Evolutionary conservation across 305 asterid genomes (phyloP), one percentile per base, ranked within the genome.

Genomic region (Coffea humblotiana): DNA sequence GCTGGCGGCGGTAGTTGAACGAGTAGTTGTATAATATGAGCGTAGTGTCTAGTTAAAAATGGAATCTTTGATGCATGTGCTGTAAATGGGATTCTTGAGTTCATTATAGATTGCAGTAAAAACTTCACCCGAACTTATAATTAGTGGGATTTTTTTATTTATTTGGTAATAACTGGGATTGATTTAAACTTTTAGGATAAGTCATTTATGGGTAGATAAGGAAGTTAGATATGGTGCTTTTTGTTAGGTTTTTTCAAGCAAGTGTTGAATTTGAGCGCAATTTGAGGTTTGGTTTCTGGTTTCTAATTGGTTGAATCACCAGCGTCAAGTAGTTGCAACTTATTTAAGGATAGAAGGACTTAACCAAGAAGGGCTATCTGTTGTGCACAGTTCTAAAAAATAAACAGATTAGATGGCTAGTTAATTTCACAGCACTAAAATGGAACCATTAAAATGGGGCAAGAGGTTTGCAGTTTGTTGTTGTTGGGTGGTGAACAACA

Each of bases 1-100:
- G 8, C 29, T 65, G 73, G 32, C 48, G 79, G 73, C 47, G 73
- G 79, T 65, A 67, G 79, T 64, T 77, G 79, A 77, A 64, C 61
- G 45, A 64, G 49, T 64, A 27, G 79, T 47, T 76, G 58, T 15
- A 40, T 40, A 40, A 40, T 40, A 25, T 47, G 11, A 45, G 58
- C 48, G 27, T 49, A 16, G 11, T 27, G 1, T 27, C 73, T 77
- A 4, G 49, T 48, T 48, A 19, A 76, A 79, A 73, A 19, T 64
- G 64, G 54, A 47, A 11, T 21, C 49, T 51, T 73, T 51, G 51
- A n/a, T 40, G 70, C 60, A 37, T 18, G 66, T 72, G 23, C 32
- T 52, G 49, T 29, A 49, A 40, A 60, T 65, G 77, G 58, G 74
- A 47, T 75, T 75, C 60, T 76, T 67, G 72, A 71, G 45, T 70